Conservation (phyloP, 306 rosid species). For the Bauhinia variegata region DNA sequence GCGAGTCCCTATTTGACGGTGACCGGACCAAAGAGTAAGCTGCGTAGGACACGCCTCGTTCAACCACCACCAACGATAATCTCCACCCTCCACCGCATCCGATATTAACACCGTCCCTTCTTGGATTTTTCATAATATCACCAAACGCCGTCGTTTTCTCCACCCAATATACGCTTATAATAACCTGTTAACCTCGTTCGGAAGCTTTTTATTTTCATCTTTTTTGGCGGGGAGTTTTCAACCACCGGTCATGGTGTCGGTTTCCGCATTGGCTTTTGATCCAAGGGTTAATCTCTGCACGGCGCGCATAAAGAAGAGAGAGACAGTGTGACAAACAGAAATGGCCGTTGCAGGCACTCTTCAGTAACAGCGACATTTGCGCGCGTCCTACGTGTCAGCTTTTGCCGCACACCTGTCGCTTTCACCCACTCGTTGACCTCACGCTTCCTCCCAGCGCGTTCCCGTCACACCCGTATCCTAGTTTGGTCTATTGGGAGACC, state of each 20-base stretch:
- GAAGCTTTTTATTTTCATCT: constrained; percentile 21
- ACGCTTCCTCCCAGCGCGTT: constrained; percentile 39
- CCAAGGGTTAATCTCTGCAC: constrained; percentile 24
- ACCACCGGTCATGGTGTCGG: constrained; percentile 44
- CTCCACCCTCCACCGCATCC: no score
- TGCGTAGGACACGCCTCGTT: constrained; percentile 42
- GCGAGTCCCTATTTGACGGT: constrained; percentile 38
- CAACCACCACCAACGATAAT: constrained; percentile 27
- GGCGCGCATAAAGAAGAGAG: constrained; percentile 13
- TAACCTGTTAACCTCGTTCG: constrained; percentile 24
- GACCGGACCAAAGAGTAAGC: constrained; percentile 37
- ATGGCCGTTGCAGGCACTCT: constrained; percentile 55
- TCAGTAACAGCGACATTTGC: constrained; percentile 83
- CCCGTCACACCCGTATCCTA: constrained; percentile 7
- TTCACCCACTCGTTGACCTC: constrained; percentile 51
- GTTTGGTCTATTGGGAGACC: neutral
- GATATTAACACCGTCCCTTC: no score
- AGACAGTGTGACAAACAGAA: neutral
- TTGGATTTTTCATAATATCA: neutral
- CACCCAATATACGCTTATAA: constrained; percentile 4
- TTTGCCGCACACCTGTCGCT: constrained; percentile 66
- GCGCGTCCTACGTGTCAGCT: constrained; percentile 87
- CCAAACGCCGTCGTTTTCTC: constrained; percentile 34
- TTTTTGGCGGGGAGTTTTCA: constrained; percentile 26
- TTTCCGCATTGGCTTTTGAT: constrained; percentile 38